Evolutionary conservation across 805 yeast genomes (phyloP), one percentile per base, ranked within the genome.

Genomic region (Ascoidea tarda): DNA sequence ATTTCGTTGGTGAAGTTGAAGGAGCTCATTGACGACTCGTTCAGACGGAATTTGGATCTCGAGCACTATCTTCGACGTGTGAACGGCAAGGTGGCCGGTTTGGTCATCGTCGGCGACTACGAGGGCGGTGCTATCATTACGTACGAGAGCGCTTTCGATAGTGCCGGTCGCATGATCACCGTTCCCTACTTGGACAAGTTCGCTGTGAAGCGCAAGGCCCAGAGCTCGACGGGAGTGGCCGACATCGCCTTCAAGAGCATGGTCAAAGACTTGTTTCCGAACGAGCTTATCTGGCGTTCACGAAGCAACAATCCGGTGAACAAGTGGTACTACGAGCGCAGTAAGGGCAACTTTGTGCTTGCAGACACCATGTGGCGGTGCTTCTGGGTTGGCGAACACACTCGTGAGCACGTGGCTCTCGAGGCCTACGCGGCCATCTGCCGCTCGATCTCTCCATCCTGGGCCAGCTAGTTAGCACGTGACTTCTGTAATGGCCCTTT

Each of bases 311-410:
- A 93, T 65, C 96, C 96, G 0, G 96, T 93, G 6, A 93, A 93
- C 69, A 89, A 89, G 62, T 93, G 99, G 99, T 91, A 91, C 63
- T 93, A 91, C 66, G 97, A 93, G 62, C 73, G 99, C 57, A 83
- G 96, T 46, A 69, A 74, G 16, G 96, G 96, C 0, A 81, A 83
- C 32, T 62, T 81, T 33, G 72, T 42, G 14, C 54, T 56, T 14
- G 33, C 45, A 5, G 50, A 46, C 5, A 48, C 57, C 5, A 50
- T 54, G 5, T 56, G 58, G 58, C 42, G 54, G 28, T 54, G 55
- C 16, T 56, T 56, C 33, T 56, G 58, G 58, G 57, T 56, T 31
- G 58, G 58, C 2, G 50, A 31, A 6, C 44, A 48, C 5, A 52
- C 55, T 4, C 49, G 48, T 42, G 53, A 54, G 16, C 33, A 38